Percentiles rank a stretch among this genome's conserved stretches.
phyloP scores from a whole-genome alignment of 352 stramenopile species.

The Blastocystis hominis region DNA sequence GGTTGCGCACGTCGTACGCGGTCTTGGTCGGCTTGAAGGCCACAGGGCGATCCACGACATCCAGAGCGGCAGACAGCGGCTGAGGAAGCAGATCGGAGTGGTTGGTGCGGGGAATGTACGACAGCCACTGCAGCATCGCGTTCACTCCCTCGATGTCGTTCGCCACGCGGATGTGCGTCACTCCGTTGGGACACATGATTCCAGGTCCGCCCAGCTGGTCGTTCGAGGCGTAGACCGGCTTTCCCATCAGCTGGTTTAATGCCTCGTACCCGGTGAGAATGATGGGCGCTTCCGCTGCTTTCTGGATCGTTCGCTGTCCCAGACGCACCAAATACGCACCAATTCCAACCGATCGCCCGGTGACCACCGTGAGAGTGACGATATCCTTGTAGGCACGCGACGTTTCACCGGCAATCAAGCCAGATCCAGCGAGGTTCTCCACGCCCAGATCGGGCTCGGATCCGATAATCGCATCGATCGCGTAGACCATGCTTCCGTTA shows the following conservation, averaged over 20 bases:
- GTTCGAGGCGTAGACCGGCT: constrained; percentile 98
- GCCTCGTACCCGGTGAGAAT: constrained; percentile 98
- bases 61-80: constrained; percentile 68
- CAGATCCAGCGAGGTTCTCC: constrained; percentile 96
- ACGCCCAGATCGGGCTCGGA: constrained; percentile 92
- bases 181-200: constrained; percentile 99
- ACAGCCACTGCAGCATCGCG: constrained; percentile 92
- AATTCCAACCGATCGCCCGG: constrained; percentile 95
- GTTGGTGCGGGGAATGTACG: constrained; percentile 86
- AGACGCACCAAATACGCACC: constrained; percentile 97
- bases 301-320: constrained; percentile 97
- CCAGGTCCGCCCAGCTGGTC: constrained; percentile 92
- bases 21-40: constrained; percentile 80
- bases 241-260: constrained; percentile 99
- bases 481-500: constrained; percentile 76
- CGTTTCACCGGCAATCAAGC: constrained; percentile 96
- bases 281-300: constrained; percentile 87
- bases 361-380: constrained; percentile 97
- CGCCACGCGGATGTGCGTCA: constrained; percentile 88
- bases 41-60: constrained; percentile 74
- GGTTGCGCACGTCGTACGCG: constrained; percentile 84
- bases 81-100: constrained; percentile 66
- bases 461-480: constrained; percentile 93
- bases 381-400: constrained; percentile 92
- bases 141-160: constrained; percentile 89